Conservation (phyloP, 2,329 filamentous ascomycete genomes). For the Monosporascus sp. region DNA sequence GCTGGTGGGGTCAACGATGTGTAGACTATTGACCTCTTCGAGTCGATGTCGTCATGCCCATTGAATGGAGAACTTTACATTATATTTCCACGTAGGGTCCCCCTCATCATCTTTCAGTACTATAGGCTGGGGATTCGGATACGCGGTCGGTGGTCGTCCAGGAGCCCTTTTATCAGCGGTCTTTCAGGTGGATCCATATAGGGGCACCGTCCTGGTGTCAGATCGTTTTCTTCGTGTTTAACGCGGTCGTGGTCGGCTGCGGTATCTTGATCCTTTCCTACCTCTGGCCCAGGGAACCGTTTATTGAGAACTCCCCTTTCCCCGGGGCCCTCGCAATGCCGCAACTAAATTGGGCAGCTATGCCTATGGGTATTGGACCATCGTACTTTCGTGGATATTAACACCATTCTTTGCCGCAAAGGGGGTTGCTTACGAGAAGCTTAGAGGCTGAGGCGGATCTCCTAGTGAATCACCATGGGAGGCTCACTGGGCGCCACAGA, state of each 20-base stretch:
- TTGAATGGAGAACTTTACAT: not conserved
- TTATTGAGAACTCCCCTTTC: not conserved
- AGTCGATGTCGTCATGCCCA: not conserved
- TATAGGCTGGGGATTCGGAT: not conserved
- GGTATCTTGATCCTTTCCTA: not conserved
- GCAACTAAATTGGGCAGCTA: not conserved
- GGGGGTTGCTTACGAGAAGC: not conserved
- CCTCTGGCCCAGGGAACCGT: not conserved
- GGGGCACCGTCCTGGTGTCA: not conserved
- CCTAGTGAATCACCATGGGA: constrained; percentile 2
- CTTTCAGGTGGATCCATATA: not conserved
- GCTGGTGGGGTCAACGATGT: not conserved
- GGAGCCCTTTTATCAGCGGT: too few relatives aligned
- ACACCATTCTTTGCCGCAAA: not conserved
- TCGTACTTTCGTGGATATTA: not conserved
- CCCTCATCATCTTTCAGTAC: not conserved
- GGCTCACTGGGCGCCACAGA: not conserved
- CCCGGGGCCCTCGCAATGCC: not conserved
- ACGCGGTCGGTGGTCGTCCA: not conserved
- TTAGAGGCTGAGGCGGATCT: not conserved
- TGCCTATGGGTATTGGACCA: constrained; percentile 1
- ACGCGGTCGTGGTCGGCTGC: not conserved
- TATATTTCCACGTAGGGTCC: not conserved
- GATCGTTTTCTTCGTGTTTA: not conserved
- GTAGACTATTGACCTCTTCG: not conserved